Evolutionary conservation across 148 eudicot species (phyloP), one percentile per base, ranked within the genome.

Genomic region (Euryodendron excelsum): DNA sequence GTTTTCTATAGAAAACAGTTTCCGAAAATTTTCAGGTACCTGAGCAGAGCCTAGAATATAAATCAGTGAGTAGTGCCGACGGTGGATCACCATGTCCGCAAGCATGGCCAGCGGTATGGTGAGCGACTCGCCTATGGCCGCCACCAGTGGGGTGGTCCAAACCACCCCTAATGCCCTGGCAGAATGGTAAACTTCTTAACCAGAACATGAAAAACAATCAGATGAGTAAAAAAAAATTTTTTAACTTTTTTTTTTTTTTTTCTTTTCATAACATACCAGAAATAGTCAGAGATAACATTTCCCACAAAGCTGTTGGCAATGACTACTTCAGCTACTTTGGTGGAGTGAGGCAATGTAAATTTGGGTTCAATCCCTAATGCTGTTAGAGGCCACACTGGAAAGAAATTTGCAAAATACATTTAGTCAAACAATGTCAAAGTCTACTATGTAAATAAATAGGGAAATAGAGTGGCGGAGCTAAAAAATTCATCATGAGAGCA

Each of bases 91-190:
- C 53, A 82, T 82, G 61, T 82, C 85, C 15, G 71, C 82, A 36
- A 79, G 23, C 82, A 79, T 79, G 2, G 85, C 85, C 12, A 83
- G 27, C 21, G 85, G 85, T 68, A 83, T 83, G 7, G 82, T 83
- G 34, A 83, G 82, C 0, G 85, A 83, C 34, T 74, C 50, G 23
- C 85, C 85, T 47, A 83, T 48, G 0, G 82, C 72, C 67, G 85
- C 78, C 56, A 83, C 85, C 77, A 83, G 47, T 4, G 85, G 85
- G 4, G 85, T 78, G 13, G 85, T 82, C 85, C 85, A 82, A 69
- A 82, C 65, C 27, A 79, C 77, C 34, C 82, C 79, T 36, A 82
- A 60, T 36, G 79, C 85, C 82, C 85, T 82, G 17, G 17, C 7
- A 52, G 56, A 52, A 52, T 52, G 56, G 11, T 52, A 3, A 17